A percentile compares a stretch with the other conserved stretches of the same genome.
Conservation (phyloP, 768 basidiomycete genomes). For the Lepiota subincarnata region DNA sequence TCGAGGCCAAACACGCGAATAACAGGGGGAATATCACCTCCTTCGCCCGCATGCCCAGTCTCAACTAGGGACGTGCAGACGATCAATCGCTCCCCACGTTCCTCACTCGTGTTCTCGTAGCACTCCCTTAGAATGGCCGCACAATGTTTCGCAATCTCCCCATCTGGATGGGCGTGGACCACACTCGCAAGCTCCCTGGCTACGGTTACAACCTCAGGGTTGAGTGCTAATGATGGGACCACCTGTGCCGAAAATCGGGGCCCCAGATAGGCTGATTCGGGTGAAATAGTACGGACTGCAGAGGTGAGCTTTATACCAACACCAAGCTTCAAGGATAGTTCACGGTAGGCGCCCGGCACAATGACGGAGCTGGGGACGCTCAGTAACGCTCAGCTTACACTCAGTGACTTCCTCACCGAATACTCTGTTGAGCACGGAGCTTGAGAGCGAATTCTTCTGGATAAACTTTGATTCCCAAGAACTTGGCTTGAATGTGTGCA, state of each 20-base stretch:
- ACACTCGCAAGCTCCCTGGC: conserved; percentile 54
- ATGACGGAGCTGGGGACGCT: conserved; percentile 43
- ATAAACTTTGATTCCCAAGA: conserved; percentile 40
- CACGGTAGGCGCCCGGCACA: conserved; percentile 40
- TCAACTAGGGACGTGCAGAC: conserved; percentile 57
- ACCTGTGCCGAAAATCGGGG: conserved; percentile 52
- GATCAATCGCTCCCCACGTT: conserved; percentile 46
- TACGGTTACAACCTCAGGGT: conserved; percentile 46
- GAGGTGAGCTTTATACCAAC: conserved; percentile 56
- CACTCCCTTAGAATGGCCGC: conserved; percentile 50
- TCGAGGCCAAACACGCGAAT: conserved; percentile 48
- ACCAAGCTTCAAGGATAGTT: conserved; percentile 49
- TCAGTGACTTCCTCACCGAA: conserved; percentile 33
- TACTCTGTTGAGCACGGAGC: conserved; percentile 49
- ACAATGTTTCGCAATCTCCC: conserved; percentile 52
- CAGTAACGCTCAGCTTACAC: not conserved
- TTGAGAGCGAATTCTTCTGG: conserved; percentile 39
- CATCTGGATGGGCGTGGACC: conserved; percentile 42
- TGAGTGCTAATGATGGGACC: conserved; percentile 45
- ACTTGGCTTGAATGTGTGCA: conserved; percentile 45
- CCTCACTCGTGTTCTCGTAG: conserved; percentile 44
- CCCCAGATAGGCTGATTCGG: conserved; percentile 51
- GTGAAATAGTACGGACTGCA: conserved; percentile 56
- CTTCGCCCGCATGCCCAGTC: conserved; percentile 44
- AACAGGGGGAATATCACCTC: conserved; percentile 42